phyloP scores from a whole-genome alignment of 2,329 filamentous ascomycete species.

The Didymosphaeria variabile region DNA sequence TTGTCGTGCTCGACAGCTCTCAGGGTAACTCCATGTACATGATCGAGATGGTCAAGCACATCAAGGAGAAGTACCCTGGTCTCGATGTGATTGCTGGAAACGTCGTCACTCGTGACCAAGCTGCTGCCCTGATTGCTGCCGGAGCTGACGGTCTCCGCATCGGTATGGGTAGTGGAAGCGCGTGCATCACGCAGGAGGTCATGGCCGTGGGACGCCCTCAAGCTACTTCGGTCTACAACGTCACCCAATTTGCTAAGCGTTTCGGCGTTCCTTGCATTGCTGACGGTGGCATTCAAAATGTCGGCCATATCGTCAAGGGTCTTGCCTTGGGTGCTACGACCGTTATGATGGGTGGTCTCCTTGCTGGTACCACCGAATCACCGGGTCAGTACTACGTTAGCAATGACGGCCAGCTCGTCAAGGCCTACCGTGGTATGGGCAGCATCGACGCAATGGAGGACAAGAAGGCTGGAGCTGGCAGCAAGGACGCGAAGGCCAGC shows the following conservation, averaged over 20 bases:
- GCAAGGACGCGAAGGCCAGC: slow-evolving; percentile 72
- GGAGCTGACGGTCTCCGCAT: slow-evolving; percentile 97
- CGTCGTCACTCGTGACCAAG: slow-evolving; percentile 97
- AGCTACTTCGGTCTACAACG: slow-evolving; percentile 89
- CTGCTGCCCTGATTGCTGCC: slow-evolving; percentile 87
- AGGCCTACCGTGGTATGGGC: slow-evolving; percentile 99
- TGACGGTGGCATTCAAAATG: slow-evolving; percentile 97
- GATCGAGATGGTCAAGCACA: slow-evolving; percentile 96
- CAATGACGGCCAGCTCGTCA: slow-evolving; percentile 96
- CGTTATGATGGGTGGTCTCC: slow-evolving; percentile 98
- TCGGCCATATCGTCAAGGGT: slow-evolving; percentile 98
- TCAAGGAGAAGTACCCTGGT: slow-evolving; percentile 84
- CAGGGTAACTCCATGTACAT: slow-evolving; percentile 99
- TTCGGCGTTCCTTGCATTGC: slow-evolving; percentile 99
- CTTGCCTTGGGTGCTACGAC: slow-evolving; percentile 92
- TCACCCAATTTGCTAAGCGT: slow-evolving; percentile 85
- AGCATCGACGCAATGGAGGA: slow-evolving; percentile 99
- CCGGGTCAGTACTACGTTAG: slow-evolving; percentile 97
- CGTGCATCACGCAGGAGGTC: slow-evolving; percentile 99
- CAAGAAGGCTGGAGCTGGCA: slow-evolving; percentile 85
- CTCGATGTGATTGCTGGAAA: slow-evolving; percentile 98
- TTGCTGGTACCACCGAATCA: slow-evolving; percentile 96
- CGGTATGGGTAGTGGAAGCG: slow-evolving; percentile 97
- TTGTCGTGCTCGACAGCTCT: slow-evolving; percentile 94
- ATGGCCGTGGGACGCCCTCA: slow-evolving; percentile 99